Percentiles rank a stretch among this genome's conserved stretches.
Evolutionary conservation across 176 grass and related monocot species (phyloP).

Genomic region (Triticum monococcum): DNA sequence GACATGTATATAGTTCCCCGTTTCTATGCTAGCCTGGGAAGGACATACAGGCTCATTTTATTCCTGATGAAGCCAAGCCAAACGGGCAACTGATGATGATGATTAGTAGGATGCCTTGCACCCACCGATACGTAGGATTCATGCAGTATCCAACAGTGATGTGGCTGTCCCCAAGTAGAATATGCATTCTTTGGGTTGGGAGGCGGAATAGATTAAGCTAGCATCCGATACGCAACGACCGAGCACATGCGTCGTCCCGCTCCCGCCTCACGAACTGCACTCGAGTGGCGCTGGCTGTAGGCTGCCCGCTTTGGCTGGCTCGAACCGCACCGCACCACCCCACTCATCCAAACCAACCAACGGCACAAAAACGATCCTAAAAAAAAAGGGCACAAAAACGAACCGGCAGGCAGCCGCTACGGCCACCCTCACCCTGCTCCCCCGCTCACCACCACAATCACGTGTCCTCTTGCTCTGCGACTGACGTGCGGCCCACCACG

Average conservation of each 20-base stretch:
- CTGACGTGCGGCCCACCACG: neutral
- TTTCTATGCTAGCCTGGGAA: neutral
- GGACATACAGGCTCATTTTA: neutral
- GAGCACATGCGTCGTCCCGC: neutral
- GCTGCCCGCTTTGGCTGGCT: no score
- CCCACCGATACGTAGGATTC: neutral
- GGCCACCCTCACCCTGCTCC: no score
- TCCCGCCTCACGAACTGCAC: neutral
- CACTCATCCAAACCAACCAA: no score
- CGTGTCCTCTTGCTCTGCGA: neutral
- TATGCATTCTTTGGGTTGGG: neutral
- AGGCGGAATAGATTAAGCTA: neutral
- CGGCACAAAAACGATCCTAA: no score
- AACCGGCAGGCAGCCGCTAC: neutral
- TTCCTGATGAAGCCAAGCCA: neutral
- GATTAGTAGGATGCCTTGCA: neutral
- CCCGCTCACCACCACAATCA: neutral
- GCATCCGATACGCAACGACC: conserved; percentile 15
- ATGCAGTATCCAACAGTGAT: neutral
- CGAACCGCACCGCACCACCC: neutral
- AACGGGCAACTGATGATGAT: neutral
- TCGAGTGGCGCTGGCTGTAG: neutral
- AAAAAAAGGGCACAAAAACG: no score
- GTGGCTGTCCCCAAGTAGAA: neutral
- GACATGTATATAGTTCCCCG: neutral